phyloP scores from a whole-genome alignment of 768 basidiomycete genomes.

The Hydnomerulius pinastri region DNA sequence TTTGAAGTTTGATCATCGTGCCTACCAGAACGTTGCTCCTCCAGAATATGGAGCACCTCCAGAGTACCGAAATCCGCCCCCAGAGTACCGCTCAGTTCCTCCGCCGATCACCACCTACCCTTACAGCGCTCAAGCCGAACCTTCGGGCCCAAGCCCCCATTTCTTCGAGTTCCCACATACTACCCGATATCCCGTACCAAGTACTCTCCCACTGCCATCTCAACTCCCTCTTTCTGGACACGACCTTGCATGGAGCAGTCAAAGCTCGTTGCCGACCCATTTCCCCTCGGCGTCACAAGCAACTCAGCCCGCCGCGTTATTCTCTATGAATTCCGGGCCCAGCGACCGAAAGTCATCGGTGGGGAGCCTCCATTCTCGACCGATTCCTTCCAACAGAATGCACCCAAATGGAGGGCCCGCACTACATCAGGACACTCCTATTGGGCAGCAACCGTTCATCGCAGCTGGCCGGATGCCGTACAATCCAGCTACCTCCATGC shows the following conservation, averaged over 20 bases:
- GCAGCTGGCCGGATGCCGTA: background rate
- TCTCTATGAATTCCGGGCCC: conserved; percentile 5
- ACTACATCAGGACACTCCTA: conserved; percentile 1
- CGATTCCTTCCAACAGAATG: conserved; percentile 8
- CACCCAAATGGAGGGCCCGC: conserved; percentile 4
- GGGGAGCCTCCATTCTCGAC: conserved; percentile 12
- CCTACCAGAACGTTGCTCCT: conserved; percentile 5
- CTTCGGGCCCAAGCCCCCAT: conserved; percentile 15
- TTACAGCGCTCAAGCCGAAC: conserved; percentile 12
- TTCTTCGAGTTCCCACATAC: conserved; percentile 30
- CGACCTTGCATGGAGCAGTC: conserved; percentile 8
- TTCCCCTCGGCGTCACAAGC: conserved; percentile 8
- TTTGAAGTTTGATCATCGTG: conserved; percentile 10
- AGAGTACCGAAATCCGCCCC: conserved; percentile 14
- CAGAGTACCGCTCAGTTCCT: conserved; percentile 13
- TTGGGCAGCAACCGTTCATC: conserved; percentile 2
- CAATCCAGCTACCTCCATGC: conserved; percentile 1
- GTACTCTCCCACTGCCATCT: conserved; percentile 16
- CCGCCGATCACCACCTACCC: conserved; percentile 12
- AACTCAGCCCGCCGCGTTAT: background rate
- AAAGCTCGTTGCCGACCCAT: background rate
- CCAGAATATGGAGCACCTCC: conserved; percentile 17
- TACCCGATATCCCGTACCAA: conserved; percentile 29
- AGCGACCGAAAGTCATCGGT: conserved; percentile 12
- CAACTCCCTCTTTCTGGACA: conserved; percentile 1